Conservation (phyloP, 140 eudicot genomes). For the Oenanthe javanica region DNA sequence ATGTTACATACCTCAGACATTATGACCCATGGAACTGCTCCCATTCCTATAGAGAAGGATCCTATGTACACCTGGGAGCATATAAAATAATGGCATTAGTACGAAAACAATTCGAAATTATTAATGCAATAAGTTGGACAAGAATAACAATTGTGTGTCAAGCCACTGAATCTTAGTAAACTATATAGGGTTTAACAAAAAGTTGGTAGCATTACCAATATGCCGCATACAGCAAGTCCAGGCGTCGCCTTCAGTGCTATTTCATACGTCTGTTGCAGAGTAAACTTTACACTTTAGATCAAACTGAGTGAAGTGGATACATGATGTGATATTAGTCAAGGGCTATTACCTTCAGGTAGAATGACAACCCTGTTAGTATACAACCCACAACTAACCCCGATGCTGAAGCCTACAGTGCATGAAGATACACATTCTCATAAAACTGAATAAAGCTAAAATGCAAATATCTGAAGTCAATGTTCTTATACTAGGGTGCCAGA, state of each 20-base stretch:
- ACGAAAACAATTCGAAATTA: background rate
- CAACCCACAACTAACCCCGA: conserved; percentile 75
- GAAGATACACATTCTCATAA: conserved; percentile 1
- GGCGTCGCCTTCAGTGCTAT: conserved; percentile 54
- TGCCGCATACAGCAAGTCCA: conserved; percentile 71
- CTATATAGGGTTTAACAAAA: background rate
- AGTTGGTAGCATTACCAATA: conserved; percentile 42
- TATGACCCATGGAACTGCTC: conserved; percentile 94
- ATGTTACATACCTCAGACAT: conserved; percentile 80
- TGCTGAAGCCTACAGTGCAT: conserved; percentile 47
- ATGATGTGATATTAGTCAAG: background rate
- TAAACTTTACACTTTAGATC: background rate
- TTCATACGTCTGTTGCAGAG: conserved; percentile 46
- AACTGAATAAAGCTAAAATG: background rate
- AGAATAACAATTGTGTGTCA: background rate
- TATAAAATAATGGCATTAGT: background rate
- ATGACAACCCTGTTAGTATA: conserved; percentile 51
- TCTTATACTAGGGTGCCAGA: conserved; percentile 1
- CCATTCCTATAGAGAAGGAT: conserved; percentile 81
- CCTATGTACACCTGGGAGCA: conserved; percentile 52
- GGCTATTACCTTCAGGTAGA: conserved; percentile 58
- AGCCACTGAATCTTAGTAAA: conserved; percentile 3
- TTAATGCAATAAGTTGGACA: background rate
- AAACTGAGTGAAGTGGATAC: background rate
- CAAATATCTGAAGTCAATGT: background rate